Conservation (phyloP, 2,329 filamentous ascomycete species). For the Stemphylium lycopersici region DNA sequence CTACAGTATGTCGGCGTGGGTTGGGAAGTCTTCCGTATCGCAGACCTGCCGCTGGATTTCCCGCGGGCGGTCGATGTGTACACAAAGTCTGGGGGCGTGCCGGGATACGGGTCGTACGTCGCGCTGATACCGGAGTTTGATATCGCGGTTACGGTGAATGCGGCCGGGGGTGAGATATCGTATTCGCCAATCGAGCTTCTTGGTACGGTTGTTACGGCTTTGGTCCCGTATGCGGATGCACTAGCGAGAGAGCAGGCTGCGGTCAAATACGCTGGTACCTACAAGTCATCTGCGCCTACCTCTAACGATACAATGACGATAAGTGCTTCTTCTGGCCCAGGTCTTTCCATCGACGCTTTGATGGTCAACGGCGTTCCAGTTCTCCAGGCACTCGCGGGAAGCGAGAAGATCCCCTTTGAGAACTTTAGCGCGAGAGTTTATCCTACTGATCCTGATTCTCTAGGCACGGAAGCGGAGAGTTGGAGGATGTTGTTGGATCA, state of each 20-base stretch:
- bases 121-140: constrained; percentile 32
- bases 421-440: constrained; percentile 30
- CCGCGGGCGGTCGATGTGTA: constrained; percentile 32
- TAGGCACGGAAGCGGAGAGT: constrained; percentile 13
- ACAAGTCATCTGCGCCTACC: constrained; percentile 11
- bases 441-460: constrained; percentile 28
- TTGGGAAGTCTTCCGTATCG: constrained; percentile 37
- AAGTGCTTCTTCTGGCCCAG: constrained; percentile 22
- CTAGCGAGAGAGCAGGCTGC: constrained; percentile 24
- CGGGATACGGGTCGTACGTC: constrained; percentile 28
- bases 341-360: constrained; percentile 21
- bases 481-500: constrained; percentile 30
- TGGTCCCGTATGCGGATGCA: constrained; percentile 30
- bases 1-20: constrained; percentile 34
- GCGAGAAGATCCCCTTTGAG: constrained; percentile 7
- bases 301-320: constrained; percentile 18
- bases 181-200: constrained; percentile 21
- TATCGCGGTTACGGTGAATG: constrained; percentile 31
- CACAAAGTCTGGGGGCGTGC: constrained; percentile 33
- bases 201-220: constrained; percentile 12
- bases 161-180: constrained; percentile 22
- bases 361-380: constrained; percentile 26
- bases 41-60: constrained; percentile 20
- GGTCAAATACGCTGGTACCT: constrained; percentile 30
- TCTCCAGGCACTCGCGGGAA: constrained; percentile 17